Conservation (phyloP, 257 asterid species). For the Rauvolfia tetraphylla region DNA sequence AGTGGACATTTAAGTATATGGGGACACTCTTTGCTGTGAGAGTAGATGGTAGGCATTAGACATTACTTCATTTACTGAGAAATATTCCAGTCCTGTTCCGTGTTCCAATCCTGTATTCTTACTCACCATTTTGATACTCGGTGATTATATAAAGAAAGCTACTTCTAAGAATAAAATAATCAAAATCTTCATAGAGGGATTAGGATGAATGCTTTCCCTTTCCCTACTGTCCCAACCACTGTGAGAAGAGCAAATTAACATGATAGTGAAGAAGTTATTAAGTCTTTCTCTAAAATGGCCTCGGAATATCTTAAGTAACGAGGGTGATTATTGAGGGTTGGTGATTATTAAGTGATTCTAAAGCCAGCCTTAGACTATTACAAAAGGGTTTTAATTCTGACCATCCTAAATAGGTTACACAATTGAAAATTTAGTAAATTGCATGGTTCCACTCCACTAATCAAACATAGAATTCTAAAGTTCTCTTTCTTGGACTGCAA, state of each 20-base stretch:
- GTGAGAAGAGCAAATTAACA: no score
- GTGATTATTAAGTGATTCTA: neutral
- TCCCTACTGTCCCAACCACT: neutral
- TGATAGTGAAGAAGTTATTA: no score
- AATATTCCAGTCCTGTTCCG: no score
- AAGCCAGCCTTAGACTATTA: neutral
- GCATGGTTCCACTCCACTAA: neutral
- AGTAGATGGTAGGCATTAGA: neutral
- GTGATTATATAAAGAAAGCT: neutral
- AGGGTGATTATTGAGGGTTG: neutral
- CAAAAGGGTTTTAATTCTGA: neutral
- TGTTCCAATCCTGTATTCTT: no score
- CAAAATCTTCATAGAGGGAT: neutral
- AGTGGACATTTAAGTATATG: conserved; percentile 30
- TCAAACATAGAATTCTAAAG: no score
- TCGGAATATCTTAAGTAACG: neutral
- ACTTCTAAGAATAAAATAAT: conserved; percentile 7
- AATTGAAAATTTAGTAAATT: neutral
- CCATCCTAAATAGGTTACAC: neutral
- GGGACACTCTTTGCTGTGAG: conserved; percentile 2
- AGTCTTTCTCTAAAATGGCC: no score
- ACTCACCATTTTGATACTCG: no score
- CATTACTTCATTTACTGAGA: neutral
- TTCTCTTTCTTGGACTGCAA: no score
- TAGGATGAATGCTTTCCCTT: neutral